A percentile compares a stretch with the other conserved stretches of the same genome.
Conservation (phyloP, 352 stramenopile genomes). For the Pythium insidiosum region DNA sequence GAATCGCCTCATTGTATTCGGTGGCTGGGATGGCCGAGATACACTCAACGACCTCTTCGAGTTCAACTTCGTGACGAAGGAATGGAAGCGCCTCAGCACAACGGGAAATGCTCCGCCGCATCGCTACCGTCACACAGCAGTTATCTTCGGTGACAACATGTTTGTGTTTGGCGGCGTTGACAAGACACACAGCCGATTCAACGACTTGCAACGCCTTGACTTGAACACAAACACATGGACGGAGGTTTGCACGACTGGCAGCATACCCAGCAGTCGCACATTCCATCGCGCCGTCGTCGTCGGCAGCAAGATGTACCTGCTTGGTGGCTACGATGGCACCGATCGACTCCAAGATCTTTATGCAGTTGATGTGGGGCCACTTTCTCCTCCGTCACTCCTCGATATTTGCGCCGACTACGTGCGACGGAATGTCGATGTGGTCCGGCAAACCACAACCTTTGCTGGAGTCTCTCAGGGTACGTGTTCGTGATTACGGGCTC, state of each 20-base stretch:
- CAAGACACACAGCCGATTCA: slow-evolving; percentile 84
- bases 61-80: slow-evolving; percentile 61
- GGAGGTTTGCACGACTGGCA: slow-evolving; percentile 76
- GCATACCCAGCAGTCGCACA: slow-evolving; percentile 75
- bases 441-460: slow-evolving; percentile 65
- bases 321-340: slow-evolving; percentile 81
- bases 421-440: slow-evolving; percentile 50
- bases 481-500: not conserved
- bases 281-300: slow-evolving; percentile 83
- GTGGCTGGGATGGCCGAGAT: slow-evolving; percentile 80
- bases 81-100: slow-evolving; percentile 61
- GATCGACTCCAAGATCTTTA: slow-evolving; percentile 82
- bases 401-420: slow-evolving; percentile 69
- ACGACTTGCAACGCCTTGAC: slow-evolving; percentile 76
- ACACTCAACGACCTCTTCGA: slow-evolving; percentile 81
- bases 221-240: slow-evolving; percentile 78
- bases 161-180: slow-evolving; percentile 87
- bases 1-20: slow-evolving; percentile 79
- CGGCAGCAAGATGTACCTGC: slow-evolving; percentile 75
- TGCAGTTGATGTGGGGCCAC: slow-evolving; percentile 73
- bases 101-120: slow-evolving; percentile 52
- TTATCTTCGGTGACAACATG: slow-evolving; percentile 83
- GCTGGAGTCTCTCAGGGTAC: slow-evolving; percentile 58
- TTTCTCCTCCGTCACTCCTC: slow-evolving; percentile 60
- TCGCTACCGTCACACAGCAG: slow-evolving; percentile 78